These are phyloP conservation scores for Pseudopyrenochaeta lycopersici DNA, from an alignment of 2,329 filamentous ascomycete genomes.

Conservation along the genomic window DNA sequence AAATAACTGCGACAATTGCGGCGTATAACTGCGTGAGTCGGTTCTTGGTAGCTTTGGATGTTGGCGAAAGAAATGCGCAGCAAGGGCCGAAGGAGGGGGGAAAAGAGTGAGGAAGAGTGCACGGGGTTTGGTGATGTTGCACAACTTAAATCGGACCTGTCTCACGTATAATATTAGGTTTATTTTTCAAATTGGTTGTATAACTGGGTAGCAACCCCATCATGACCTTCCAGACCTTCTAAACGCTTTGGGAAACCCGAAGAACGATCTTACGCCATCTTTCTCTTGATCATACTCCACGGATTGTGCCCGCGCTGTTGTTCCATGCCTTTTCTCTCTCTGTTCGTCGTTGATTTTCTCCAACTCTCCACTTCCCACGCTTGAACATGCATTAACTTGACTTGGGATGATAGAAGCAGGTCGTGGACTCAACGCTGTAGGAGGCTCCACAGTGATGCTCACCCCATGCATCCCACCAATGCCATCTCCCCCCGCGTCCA, in stretches of 20 bases:
- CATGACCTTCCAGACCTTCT: conserved; percentile 7
- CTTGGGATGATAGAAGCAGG: conserved; percentile 1
- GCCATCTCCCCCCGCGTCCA: conserved; percentile 14
- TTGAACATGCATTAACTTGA: neutral
- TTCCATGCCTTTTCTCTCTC: neutral
- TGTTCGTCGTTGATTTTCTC: neutral
- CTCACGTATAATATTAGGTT: too few species aligned
- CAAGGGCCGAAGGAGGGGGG: conserved; percentile 25
- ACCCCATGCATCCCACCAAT: conserved; percentile 1
- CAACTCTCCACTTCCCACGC: neutral
- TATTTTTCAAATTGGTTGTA: neutral
- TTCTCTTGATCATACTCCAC: neutral
- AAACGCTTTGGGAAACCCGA: conserved; percentile 7
- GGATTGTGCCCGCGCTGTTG: neutral
- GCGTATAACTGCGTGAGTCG: conserved; percentile 87
- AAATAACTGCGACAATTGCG: conserved; percentile 80
- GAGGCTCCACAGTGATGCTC: conserved; percentile 8
- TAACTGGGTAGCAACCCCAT: neutral
- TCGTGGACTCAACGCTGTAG: conserved; percentile 5
- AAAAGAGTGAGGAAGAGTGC: conserved; percentile 13
- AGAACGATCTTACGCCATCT: conserved; percentile 1
- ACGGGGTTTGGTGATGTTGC: too few species aligned
- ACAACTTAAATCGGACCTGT: too few species aligned
- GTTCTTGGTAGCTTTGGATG: conserved; percentile 83
- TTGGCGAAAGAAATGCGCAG: conserved; percentile 53